Evolutionary conservation across 768 basidiomycete genomes (phyloP), one percentile per base, ranked within the genome.

Genomic region (Rhodotorula taiwanensis): DNA sequence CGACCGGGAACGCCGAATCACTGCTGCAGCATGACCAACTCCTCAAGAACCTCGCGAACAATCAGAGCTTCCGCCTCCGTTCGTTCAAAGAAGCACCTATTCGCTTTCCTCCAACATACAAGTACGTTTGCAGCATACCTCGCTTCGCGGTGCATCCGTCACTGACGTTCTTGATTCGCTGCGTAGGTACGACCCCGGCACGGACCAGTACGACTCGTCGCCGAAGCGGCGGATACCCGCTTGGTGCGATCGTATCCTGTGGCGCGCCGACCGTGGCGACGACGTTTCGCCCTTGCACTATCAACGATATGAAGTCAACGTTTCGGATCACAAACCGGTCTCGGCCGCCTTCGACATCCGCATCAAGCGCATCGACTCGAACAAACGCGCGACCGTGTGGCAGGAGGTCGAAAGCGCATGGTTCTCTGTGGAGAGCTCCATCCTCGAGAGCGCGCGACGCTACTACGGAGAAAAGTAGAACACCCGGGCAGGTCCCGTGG

Each of bases 171-270:
- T 8, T 5, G 6, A 2, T 33, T 14, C 2, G 10, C 15, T 20
- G 27, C 31, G 53, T 56, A 71, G 71, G 39, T 97, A 95, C 77
- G 90, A 94, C 74, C 83, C 83, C 3, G 78, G 82, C 10, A 83
- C 89, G 28, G 75, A 82, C 73, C 81, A 84, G 66, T 99, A 89
- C 71, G 94, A 99, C 73, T 80, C 86, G 5, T 89, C 87, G 1
- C 89, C 90, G 75, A 97, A 98, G 76, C 81, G 82, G 18, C 86
- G 94, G 0, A 80, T 84, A 13, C 94, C 94, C 6, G 92, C 94
- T 4, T 99, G 93, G 92, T 99, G 94, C 74, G 94, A 99, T 74
- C 85, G 94, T 9, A 83, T 99, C 27, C 77, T 98, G 45, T 94
- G 86, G 83, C 83, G 84, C n/a, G 41, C 64, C 18, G 64, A 64